Evolutionary conservation across 208 protist genomes (phyloP), one percentile per base, ranked within the genome.

Genomic region (Leptomonas seymouri): DNA sequence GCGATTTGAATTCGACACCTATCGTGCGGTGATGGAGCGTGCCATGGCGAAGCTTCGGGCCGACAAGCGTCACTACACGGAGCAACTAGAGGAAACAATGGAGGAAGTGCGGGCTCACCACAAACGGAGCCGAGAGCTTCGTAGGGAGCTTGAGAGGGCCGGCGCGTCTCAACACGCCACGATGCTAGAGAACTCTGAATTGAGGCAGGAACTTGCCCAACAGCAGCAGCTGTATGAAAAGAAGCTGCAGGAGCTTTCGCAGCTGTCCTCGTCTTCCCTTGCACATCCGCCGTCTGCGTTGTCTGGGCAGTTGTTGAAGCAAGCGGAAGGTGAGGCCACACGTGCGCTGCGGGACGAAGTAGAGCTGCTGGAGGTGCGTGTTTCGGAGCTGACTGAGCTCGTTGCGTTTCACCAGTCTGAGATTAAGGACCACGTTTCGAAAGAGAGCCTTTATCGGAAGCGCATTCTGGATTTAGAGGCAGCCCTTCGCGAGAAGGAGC

Each of bases 401-500:
- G 71, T 87, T 0, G 44, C 67, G 31, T 72, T 78, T 30, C 85
- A 91, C 48, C 89, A 94, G 51, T 41, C 53, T 3, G 85, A 91
- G 42, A 86, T 90, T 18, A 66, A 78, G 18, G 73, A 66, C 18
- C 73, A 85, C 70, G 81, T 82, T 0, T 50, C 68, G 23, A 79
- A 74, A 51, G 88, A 93, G 59, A 58, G 59, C 46, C 36, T 54
- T 36, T 94, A 94, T 41, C 83, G 86, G 6, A 60, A 76, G 60
- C 80, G 85, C 36, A 83, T 94, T 58, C 39, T 86, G 1, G 63
- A 78, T 28, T 54, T 94, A 18, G 84, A 91, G 56, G 45, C 71
- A n/a, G 68, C 65, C 0, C 53, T 90, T n/a, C 70, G 71, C 21
- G 70, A 76, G 49, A 74, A 66, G 65, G 54, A 60, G 28, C 50